Evolutionary conservation across 805 yeast genomes (phyloP).

Genomic region (Zygotorulaspora danielsina): DNA sequence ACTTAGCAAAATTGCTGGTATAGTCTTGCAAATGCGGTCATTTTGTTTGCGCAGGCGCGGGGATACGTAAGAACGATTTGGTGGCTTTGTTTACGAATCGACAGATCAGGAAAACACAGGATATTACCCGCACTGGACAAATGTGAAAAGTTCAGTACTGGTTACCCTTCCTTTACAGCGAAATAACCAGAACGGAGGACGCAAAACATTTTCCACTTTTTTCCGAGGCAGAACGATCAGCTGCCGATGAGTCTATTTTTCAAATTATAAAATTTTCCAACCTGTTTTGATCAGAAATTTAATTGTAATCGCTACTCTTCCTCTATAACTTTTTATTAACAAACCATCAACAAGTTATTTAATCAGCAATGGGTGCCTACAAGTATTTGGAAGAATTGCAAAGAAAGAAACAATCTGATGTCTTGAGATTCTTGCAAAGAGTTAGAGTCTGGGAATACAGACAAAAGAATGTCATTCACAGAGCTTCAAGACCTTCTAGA

Average conservation of each 20-base stretch:
- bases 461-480: slow-evolving; percentile 97
- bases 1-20: too few relatives aligned
- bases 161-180: slow-evolving; percentile 1
- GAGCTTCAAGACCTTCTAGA: slow-evolving; percentile 97
- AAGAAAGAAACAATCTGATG: slow-evolving; percentile 99
- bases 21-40: too few relatives aligned
- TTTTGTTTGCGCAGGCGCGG: too few relatives aligned
- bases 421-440: slow-evolving; percentile 95
- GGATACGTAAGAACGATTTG: too few relatives aligned
- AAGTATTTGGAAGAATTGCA: slow-evolving; percentile 98
- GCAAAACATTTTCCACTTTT: neutral
- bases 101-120: too few relatives aligned
- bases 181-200: slow-evolving; percentile 2
- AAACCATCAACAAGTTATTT: slow-evolving; percentile 7
- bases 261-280: too few relatives aligned
- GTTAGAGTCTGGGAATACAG: slow-evolving; percentile 99
- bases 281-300: too few relatives aligned
- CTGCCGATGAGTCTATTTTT: too few relatives aligned
- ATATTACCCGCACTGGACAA: neutral
- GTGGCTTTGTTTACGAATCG: too few relatives aligned
- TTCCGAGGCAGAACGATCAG: neutral
- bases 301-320: too few relatives aligned
- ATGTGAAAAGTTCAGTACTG: slow-evolving; percentile 10
- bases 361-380: slow-evolving; percentile 91
- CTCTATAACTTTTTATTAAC: neutral